Evolutionary conservation across 2,329 filamentous ascomycete species (phyloP), one percentile per base, ranked within the genome.

Genomic region (Aspergillus sp.): DNA sequence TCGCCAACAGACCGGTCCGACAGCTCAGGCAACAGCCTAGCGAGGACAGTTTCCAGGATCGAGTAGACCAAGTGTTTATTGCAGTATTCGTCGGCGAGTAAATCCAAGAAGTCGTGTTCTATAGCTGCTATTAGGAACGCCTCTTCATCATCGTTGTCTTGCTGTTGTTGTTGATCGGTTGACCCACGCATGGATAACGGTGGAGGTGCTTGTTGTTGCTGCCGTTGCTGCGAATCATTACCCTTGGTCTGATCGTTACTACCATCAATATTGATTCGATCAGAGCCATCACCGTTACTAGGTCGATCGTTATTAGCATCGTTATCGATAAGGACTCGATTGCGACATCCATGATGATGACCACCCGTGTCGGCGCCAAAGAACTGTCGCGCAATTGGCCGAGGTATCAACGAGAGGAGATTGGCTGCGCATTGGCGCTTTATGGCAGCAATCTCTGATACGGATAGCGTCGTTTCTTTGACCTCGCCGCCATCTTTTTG

Each of bases 41-140:
- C 79, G n/a, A 96, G 73, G 2, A 95, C 64, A 48, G 91, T 69
- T 69, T 98, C 93, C 32, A 97, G 70, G 42, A 93, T 74, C 40
- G 81, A 76, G 61, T 94, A 95, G 56, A 95, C 73, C 30, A 97
- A 72, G 69, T 96, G 89, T 71, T 90, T 94, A 70, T 98, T 98
- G 69, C 89, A 85, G 69, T 95, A 95, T 44, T 78, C 74, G 67
- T 96, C 89, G 10, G 79, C 80, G 55, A 95, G 83, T 34, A 90
- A 73, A 57, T 85, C 81, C 41, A 97, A 73, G 41, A 89, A 72
- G 27, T 73, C 71, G 45, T 76, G 70, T 59, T 83, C 80, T 52
- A 88, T 76, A 56, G 83, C 77, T 50, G 71, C 66, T 40, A 81
- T 67, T 48, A 81, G 72, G 42, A 72, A 68, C 44, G 78, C 71